Conservation (phyloP, 768 basidiomycete genomes). For the Tulasnella calospora region DNA sequence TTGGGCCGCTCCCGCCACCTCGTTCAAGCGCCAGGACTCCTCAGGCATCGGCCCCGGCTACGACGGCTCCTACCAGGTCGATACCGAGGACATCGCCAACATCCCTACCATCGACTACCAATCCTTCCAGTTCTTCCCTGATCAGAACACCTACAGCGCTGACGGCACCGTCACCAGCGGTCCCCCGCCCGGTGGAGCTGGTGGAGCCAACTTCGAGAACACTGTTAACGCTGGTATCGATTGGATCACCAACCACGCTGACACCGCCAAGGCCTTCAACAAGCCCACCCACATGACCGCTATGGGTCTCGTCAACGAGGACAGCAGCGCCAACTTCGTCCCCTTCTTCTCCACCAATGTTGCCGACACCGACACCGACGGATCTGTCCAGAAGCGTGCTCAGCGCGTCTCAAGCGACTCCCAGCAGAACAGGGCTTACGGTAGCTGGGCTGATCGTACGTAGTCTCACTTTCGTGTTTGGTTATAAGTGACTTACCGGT, state of each 20-base stretch:
- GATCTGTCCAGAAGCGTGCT: slow-evolving; percentile 28
- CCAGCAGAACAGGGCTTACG: slow-evolving; percentile 42
- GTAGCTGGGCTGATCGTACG: slow-evolving; percentile 50
- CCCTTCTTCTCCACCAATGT: slow-evolving; percentile 53
- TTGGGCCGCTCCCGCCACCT: slow-evolving; percentile 47
- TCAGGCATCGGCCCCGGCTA: slow-evolving; percentile 47
- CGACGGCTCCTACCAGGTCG: slow-evolving; percentile 62
- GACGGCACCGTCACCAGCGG: slow-evolving; percentile 34
- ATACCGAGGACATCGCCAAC: slow-evolving; percentile 57
- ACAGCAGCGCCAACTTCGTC: slow-evolving; percentile 50
- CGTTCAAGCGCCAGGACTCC: slow-evolving; percentile 35
- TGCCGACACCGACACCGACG: background rate
- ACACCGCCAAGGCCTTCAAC: slow-evolving; percentile 41
- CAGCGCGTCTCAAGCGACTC: slow-evolving; percentile 26
- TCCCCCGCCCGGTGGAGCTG: slow-evolving; percentile 27
- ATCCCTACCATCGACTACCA: slow-evolving; percentile 55
- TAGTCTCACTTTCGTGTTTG: background rate
- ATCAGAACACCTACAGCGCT: slow-evolving; percentile 54
- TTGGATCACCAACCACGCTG: slow-evolving; percentile 54
- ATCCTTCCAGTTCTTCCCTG: slow-evolving; percentile 63
- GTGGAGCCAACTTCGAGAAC: slow-evolving; percentile 51
- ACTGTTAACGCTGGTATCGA: slow-evolving; percentile 47
- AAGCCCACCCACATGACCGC: slow-evolving; percentile 53
- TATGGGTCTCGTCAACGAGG: slow-evolving; percentile 60
- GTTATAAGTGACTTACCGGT: background rate